Conservation (phyloP, 768 basidiomycete species). For the Chiua virens region DNA sequence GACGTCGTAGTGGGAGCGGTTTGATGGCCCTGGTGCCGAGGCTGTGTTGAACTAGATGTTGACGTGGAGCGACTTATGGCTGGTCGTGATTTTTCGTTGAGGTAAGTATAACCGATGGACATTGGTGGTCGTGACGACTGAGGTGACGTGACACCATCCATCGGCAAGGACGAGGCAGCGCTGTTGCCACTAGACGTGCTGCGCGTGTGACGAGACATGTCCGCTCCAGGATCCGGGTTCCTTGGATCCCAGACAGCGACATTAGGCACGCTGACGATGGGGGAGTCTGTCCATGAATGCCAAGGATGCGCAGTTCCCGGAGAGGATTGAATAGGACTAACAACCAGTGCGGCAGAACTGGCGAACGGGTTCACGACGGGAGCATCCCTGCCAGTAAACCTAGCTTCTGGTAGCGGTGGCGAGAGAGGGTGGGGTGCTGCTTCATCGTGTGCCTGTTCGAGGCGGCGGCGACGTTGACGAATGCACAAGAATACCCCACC, state of each 20-base stretch:
- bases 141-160: background rate
- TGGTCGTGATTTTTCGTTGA: slow-evolving; percentile 14
- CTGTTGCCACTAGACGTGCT: slow-evolving; percentile 3
- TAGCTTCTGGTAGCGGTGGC: background rate
- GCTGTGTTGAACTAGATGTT: no score
- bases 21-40: no score
- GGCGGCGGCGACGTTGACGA: slow-evolving; percentile 11
- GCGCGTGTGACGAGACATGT: background rate
- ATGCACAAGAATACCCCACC: slow-evolving; percentile 9
- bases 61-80: no score
- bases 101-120: slow-evolving; percentile 1
- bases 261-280: background rate
- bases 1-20: background rate
- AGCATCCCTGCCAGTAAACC: background rate
- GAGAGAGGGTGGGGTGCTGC: slow-evolving; percentile 10
- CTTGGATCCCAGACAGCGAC: background rate
- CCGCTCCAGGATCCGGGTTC: background rate
- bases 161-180: background rate
- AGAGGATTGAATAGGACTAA: background rate
- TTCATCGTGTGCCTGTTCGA: background rate
- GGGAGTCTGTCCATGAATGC: slow-evolving; percentile 8
- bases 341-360: background rate
- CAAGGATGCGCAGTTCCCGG: background rate
- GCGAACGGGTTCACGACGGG: slow-evolving; percentile 4
- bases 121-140: background rate